Percentiles rank a stretch among this genome's conserved stretches.
These are phyloP conservation scores for Elsinoe perseae DNA, from an alignment of 2,329 filamentous ascomycete species.

Conservation along the genomic window DNA sequence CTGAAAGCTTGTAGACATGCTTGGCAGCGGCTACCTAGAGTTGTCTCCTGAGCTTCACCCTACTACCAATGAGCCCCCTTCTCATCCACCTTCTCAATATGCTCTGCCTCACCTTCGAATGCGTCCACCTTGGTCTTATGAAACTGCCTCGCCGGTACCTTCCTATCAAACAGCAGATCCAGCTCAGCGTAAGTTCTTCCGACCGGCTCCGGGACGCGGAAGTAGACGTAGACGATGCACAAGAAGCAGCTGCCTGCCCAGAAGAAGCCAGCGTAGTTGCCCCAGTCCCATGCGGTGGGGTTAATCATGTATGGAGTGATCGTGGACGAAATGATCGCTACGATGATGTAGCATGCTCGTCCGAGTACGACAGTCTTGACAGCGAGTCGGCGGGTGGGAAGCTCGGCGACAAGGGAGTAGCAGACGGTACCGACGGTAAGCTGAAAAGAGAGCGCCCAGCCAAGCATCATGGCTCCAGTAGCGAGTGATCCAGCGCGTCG, in stretches of 20 bases:
- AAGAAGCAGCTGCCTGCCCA: constrained; percentile 74
- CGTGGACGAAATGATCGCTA: constrained; percentile 72
- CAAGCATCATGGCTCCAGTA: constrained; percentile 76
- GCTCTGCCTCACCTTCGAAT: constrained; percentile 35
- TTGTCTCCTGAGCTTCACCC: neutral
- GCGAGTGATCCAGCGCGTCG: constrained; percentile 58
- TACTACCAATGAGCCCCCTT: constrained; percentile 6
- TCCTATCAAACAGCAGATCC: constrained; percentile 72
- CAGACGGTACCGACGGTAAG: constrained; percentile 81
- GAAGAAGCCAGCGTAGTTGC: constrained; percentile 81
- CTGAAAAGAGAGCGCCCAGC: constrained; percentile 78
- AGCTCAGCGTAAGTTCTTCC: constrained; percentile 81
- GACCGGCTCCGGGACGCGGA: constrained; percentile 69
- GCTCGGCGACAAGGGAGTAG: constrained; percentile 79
- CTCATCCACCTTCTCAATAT: constrained; percentile 13
- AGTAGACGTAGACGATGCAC: constrained; percentile 75
- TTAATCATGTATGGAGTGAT: constrained; percentile 92
- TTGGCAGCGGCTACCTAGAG: no score
- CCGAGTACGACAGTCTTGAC: constrained; percentile 89
- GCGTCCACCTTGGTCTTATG: constrained; percentile 50
- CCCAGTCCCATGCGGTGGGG: constrained; percentile 78
- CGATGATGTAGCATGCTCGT: constrained; percentile 68
- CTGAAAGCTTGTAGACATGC: no score
- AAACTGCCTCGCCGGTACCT: constrained; percentile 66
- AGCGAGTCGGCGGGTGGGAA: constrained; percentile 73